A percentile compares a stretch with the other conserved stretches of the same genome.
Evolutionary conservation across 176 grass and related monocot genomes (phyloP).

Genomic region (Aegilops tauschii): DNA sequence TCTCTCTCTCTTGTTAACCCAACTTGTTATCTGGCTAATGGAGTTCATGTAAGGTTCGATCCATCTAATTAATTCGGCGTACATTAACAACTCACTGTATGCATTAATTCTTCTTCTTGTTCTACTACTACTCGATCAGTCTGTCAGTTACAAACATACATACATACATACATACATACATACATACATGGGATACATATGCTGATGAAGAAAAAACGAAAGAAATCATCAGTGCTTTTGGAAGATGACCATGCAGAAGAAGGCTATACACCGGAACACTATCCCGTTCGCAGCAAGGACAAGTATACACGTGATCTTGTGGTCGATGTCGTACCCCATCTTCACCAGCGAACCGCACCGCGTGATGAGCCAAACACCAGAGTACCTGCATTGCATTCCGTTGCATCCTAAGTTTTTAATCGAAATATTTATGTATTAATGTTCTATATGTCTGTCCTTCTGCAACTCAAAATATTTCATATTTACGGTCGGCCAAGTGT

Average conservation of each 20-base stretch:
- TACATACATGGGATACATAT: not conserved
- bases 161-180: not conserved
- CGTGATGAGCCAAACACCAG: constrained; percentile 81
- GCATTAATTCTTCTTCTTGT: too few species aligned
- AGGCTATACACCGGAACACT: constrained; percentile 74
- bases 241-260: constrained; percentile 89
- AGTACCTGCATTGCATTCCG: constrained; percentile 5
- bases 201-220: not conserved
- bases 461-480: too few species aligned
- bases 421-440: too few species aligned
- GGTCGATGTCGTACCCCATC: constrained; percentile 63
- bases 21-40: not conserved
- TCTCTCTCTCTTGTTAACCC: not conserved
- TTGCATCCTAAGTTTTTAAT: too few species aligned
- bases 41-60: not conserved
- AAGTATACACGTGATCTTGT: constrained; percentile 59
- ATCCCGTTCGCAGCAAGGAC: constrained; percentile 58
- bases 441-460: too few species aligned
- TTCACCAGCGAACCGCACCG: constrained; percentile 62
- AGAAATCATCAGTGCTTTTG: constrained; percentile 46
- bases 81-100: not conserved
- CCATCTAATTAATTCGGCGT: not conserved
- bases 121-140: not conserved
- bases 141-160: not conserved
- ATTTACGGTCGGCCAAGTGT: not conserved